Base-by-base conservation (phyloP, 495 filamentous ascomycete species). In the Aspergillus leporis region DNA sequence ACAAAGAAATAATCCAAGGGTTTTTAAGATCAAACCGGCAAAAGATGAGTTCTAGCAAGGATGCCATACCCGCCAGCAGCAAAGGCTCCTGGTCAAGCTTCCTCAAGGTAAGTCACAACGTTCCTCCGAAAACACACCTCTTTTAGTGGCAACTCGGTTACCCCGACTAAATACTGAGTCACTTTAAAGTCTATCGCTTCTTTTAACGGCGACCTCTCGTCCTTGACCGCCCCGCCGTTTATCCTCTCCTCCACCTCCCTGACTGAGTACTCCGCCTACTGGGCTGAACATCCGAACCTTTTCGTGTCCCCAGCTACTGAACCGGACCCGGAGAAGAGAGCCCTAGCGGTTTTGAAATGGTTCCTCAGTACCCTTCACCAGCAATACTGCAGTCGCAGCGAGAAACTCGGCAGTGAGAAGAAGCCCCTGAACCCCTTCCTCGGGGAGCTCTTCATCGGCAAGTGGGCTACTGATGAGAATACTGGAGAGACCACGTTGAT, bases 361-460 rank as follows among this genome's bases (percentile, higher is more conserved):
- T 98, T 98, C 77, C 81, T 98, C 56, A 93, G 86, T 66, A 98
- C 94, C 5, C 82, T 98, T 55, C 96, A 93, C 79, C 91, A 95
- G 74, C 92, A 96, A 65, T 97, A 98, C 72, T 90, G 88, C 70
- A 91, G 85, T 62, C 85, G 93, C 47, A 97, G 87, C 68, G 92
- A 96, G 75, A 92, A 96, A 73, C 85, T 88, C 47, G 91, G 91
- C 22, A 92, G 92, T 64, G 94, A 97, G 81, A 98, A 98, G 82
- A 98, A 98, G 78, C 94, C 94, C 0, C 78, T 98, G 75, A 98
- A 88, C 74, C 90, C 90, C 0, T 94, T 94, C 74, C 72, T 94
- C 19, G 94, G 94, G 38, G 94, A 98, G 74, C 75, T 97, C 31
- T 98, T 96, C 68, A 70, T 97, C 4, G 93, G 93, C 2, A 88